Evolutionary conservation across 345 rosid species (phyloP).

Genomic region (Cardamine chenopodiifolia): DNA sequence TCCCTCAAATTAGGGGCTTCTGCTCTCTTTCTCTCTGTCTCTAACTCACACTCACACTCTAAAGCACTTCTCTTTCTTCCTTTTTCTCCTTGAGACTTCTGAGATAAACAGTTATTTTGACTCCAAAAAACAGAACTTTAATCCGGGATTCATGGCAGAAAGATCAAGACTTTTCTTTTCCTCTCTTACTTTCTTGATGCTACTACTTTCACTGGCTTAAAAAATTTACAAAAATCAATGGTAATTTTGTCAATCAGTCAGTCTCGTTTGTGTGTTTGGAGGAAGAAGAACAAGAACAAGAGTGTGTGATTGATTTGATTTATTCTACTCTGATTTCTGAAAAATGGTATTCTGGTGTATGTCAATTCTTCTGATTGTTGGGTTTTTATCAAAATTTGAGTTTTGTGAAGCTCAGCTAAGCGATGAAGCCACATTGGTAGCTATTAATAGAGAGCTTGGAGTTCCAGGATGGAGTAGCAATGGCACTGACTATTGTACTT

Average conservation of each 20-base stretch:
- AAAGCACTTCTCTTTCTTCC: conserved; percentile 35
- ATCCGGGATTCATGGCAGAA: conserved; percentile 40
- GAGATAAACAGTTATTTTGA: conserved; percentile 35
- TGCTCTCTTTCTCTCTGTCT: conserved; percentile 32
- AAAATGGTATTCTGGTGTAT: conserved; percentile 54
- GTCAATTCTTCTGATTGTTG: conserved; percentile 52
- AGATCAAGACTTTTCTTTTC: conserved; percentile 19
- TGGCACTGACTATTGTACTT: conserved; percentile 65
- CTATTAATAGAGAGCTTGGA: conserved; percentile 67
- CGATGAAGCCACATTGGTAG: conserved; percentile 64
- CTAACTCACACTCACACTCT: conserved; percentile 31
- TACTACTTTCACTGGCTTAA: neutral
- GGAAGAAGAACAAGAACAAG: conserved; percentile 25
- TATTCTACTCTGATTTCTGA: neutral
- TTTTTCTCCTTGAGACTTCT: conserved; percentile 30
- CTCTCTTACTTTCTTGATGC: conserved; percentile 16
- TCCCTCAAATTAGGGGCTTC: conserved; percentile 28
- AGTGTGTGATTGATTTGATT: conserved; percentile 27
- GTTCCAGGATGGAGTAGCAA: conserved; percentile 87
- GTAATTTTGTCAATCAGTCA: conserved; percentile 18
- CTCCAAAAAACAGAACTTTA: conserved; percentile 40
- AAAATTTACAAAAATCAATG: neutral
- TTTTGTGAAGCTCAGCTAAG: conserved; percentile 50
- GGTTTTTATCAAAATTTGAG: conserved; percentile 56
- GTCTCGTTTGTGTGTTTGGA: conserved; percentile 11